phyloP scores from a whole-genome alignment of 108 stramenopile species.

The Bacterosira constricta region DNA sequence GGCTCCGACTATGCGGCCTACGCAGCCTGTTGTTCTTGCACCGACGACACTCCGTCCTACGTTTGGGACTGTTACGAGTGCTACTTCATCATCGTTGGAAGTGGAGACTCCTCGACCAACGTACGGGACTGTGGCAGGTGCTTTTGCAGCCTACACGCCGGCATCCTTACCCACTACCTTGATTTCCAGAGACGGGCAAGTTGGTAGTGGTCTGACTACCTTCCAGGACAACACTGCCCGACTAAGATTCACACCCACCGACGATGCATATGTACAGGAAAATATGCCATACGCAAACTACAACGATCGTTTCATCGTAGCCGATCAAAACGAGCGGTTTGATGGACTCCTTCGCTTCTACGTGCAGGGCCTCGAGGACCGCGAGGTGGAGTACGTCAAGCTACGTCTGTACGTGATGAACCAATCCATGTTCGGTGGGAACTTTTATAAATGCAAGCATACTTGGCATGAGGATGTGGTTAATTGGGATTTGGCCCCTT shows the following conservation, averaged over 20 bases:
- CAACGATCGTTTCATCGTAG: constrained; percentile 41
- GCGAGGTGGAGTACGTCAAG: constrained; percentile 32
- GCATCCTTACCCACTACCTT: not conserved
- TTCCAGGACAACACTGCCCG: constrained; percentile 1
- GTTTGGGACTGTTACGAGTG: constrained; percentile 1
- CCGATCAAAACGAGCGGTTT: constrained; percentile 41
- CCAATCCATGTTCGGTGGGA: constrained; percentile 30
- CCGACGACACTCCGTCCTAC: constrained; percentile 7
- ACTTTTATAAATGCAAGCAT: constrained; percentile 25
- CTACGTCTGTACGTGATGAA: constrained; percentile 35
- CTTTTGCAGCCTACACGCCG: not conserved
- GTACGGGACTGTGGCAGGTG: not conserved
- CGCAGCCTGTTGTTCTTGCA: not conserved
- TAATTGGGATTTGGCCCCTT: constrained; percentile 38
- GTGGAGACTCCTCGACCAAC: constrained; percentile 12
- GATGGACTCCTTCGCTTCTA: constrained; percentile 45
- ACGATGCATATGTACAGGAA: constrained; percentile 10
- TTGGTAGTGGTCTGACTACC: not conserved
- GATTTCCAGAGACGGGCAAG: too few species aligned
- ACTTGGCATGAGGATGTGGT: constrained; percentile 51
- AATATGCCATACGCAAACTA: constrained; percentile 1
- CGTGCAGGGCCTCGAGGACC: constrained; percentile 30
- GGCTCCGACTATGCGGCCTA: constrained; percentile 23
- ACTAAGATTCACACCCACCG: constrained; percentile 5
- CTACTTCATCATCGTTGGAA: not conserved